A percentile compares a stretch with the other conserved stretches of the same genome.
Conservation (phyloP, 768 basidiomycete genomes). For the Xerocomellus chrysenteron region DNA sequence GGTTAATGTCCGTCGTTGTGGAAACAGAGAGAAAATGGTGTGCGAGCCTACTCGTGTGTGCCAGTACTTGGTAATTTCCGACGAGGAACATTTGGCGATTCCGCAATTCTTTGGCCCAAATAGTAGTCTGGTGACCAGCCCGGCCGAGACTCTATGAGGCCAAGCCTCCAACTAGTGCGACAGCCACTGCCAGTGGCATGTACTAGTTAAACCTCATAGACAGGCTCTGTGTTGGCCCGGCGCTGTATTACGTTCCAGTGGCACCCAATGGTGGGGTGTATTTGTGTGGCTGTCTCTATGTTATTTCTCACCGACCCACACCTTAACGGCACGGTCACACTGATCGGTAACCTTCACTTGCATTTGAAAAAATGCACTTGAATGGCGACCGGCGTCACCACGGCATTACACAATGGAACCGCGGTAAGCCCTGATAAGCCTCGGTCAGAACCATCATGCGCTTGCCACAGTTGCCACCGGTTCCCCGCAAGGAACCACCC, state of each 20-base stretch:
- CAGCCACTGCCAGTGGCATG: too few relatives aligned
- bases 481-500: not conserved
- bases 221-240: too few relatives aligned
- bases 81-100: not conserved
- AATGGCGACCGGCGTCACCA: not conserved
- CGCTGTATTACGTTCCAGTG: too few relatives aligned
- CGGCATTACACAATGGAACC: not conserved
- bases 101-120: not conserved
- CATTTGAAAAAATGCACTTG: not conserved
- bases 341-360: not conserved
- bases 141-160: too few relatives aligned
- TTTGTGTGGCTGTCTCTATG: too few relatives aligned
- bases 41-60: not conserved
- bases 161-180: too few relatives aligned
- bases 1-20: slow-evolving; percentile 12
- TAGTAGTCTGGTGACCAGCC: too few relatives aligned
- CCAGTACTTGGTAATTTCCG: slow-evolving; percentile 7
- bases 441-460: not conserved
- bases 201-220: too few relatives aligned
- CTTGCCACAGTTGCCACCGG: not conserved
- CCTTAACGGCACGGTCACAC: not conserved
- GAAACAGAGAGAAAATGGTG: not conserved
- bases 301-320: not conserved
- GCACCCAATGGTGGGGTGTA: too few relatives aligned
- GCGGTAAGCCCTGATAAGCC: not conserved